phyloP scores from a whole-genome alignment of 208 protist genomes.

The Acanthamoeba lenticulata region DNA sequence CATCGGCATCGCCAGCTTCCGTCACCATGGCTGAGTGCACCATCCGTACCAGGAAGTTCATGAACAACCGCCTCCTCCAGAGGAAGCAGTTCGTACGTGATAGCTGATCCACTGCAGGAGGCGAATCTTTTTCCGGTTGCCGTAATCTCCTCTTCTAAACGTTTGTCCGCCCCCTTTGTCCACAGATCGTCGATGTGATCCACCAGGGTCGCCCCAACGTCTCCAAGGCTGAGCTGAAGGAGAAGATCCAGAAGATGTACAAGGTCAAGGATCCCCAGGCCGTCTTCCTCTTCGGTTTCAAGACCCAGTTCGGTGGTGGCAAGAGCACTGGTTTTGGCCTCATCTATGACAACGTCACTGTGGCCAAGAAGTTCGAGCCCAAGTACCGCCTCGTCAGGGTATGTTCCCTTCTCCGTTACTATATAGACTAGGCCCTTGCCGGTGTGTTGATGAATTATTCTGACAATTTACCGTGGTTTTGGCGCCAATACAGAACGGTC shows the following conservation, averaged over 20 bases:
- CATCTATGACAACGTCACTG: conserved; percentile 97
- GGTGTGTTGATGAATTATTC: neutral
- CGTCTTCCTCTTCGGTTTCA: conserved; percentile 98
- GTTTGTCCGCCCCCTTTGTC: too few species aligned
- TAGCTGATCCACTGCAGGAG: conserved; percentile 74
- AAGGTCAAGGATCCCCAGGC: conserved; percentile 96
- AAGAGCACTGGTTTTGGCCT: conserved; percentile 98
- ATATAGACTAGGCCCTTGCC: neutral
- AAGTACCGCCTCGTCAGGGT: conserved; percentile 97
- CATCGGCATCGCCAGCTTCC: conserved; percentile 11
- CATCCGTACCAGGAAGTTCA: conserved; percentile 88
- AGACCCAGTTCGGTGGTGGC: conserved; percentile 99
- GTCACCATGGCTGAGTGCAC: conserved; percentile 58
- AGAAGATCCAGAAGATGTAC: conserved; percentile 97
- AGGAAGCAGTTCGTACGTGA: conserved; percentile 98
- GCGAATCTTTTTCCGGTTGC: neutral
- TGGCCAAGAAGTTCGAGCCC: conserved; percentile 96
- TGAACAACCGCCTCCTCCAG: conserved; percentile 99
- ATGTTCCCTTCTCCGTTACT: conserved; percentile 37
- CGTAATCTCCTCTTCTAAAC: too few species aligned
- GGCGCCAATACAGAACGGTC: conserved; percentile 81
- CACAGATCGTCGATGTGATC: conserved; percentile 93
- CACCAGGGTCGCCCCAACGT: conserved; percentile 92
- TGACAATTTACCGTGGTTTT: too few species aligned
- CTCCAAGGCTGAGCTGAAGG: conserved; percentile 93